Base-by-base conservation (phyloP, 2,329 filamentous ascomycete genomes). In the Clarireedia hainanense region DNA sequence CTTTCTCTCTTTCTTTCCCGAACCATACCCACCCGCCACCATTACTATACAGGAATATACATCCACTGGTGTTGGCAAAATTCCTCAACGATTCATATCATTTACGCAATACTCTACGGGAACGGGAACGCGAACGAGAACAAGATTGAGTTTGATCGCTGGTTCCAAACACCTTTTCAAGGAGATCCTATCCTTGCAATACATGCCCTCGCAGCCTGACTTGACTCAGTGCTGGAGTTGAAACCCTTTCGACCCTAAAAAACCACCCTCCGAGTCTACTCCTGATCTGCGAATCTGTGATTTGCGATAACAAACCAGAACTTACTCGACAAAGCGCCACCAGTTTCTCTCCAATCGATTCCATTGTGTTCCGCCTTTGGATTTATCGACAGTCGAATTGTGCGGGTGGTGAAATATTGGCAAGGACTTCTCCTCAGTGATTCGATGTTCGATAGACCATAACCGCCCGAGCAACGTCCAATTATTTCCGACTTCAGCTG, bases 401-500 rank as follows among this genome's bases (percentile, higher is more conserved):
- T 34, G 30, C 30, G 30, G 30, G 23, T 43, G 40, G 40, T 43
- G 40, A 17, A 43, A 20, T 20, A 43, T 43, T 23, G 12, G n/a
- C 40, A 43, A 43, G 17, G 2, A 23, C 40, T 43, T 43, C 23
- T 20, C 40, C 15, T 43, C 15, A 20, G 30, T 39, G 34, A 56
- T 36, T 56, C 47, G 34, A 56, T 51, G 48, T 56, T 52, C 48
- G 30, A 52, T 23, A 50, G 48, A 42, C 36, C 40, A 46, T 56
- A 52, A 56, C 54, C 54, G 48, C 54, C 54, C 54, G 39, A 55
- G 43, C 24, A 47, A 12, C 47, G 30, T 20, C 36, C 43, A 48
- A 55, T 55, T 55, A 48, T 34, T 50, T 27, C 36, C 40, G 23
- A 51, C 52, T 53, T 47, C 24, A 57, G 40, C 50, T 37, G 46